Conservation (phyloP, 768 basidiomycete species). For the Tricholoma matsutake region DNA sequence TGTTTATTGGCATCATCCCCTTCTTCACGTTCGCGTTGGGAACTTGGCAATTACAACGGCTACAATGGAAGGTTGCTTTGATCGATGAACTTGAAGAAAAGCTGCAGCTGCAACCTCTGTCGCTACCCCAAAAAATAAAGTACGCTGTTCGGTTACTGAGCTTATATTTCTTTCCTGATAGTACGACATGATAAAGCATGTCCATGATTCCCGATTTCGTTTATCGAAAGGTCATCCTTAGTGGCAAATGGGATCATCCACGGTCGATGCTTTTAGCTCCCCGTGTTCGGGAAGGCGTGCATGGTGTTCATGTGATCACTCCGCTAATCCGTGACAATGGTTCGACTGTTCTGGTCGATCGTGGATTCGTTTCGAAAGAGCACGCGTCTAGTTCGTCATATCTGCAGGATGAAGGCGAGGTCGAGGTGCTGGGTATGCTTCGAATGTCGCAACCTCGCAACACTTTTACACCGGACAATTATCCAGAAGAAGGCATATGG, state of each 20-base stretch:
- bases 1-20: conserved; percentile 81
- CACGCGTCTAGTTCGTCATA: conserved; percentile 27
- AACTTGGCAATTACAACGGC: conserved; percentile 88
- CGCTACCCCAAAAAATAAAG: conserved; percentile 86
- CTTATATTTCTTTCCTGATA: conserved; percentile 15
- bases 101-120: conserved; percentile 72
- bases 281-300: conserved; percentile 81
- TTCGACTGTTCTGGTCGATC: conserved; percentile 85
- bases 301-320: conserved; percentile 85
- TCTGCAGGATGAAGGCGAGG: conserved; percentile 47
- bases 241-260: conserved; percentile 75
- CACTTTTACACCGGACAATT: conserved; percentile 86
- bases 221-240: conserved; percentile 79
- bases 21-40: conserved; percentile 89
- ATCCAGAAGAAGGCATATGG: conserved; percentile 78
- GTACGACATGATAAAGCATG: conserved; percentile 36
- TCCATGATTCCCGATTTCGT: conserved; percentile 83
- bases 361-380: conserved; percentile 80
- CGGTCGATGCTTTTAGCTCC: conserved; percentile 83
- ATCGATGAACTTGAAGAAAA: conserved; percentile 95
- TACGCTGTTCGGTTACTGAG: conserved; percentile 33
- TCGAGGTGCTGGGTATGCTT: conserved; percentile 84
- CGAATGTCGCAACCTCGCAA: conserved; percentile 73
- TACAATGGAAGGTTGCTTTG: conserved; percentile 92
- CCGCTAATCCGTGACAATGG: conserved; percentile 80